Base-by-base conservation (phyloP, 306 rosid genomes). In the Pyrus bretschneideri region DNA sequence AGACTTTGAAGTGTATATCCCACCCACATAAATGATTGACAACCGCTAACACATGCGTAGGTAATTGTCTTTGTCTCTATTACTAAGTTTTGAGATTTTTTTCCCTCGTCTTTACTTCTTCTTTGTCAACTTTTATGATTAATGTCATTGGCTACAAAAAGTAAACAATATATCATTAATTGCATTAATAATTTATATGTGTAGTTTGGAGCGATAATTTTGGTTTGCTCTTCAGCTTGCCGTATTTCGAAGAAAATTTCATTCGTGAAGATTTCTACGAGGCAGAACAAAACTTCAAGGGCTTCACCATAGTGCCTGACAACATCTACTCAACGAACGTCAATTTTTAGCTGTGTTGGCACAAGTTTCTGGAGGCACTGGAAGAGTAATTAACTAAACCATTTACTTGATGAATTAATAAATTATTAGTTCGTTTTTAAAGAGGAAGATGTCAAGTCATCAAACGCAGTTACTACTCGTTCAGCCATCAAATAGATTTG, bases 181-280 rank as follows among this genome's bases (percentile, higher is more conserved):
- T 65, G 69, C 10, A 18, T 30, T 64, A 14, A 33, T 23, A 13
- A 23, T 25, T 2, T 5, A 15, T 9, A 30, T 10, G 55, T 14
- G 55, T 46, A 77, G 81, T 5, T 42, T 72, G 17, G 79, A 77
- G 65, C 52, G 75, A 2, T 54, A 59, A 44, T 33, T 66, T 61
- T 4, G 67, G 67, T 0, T 11, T 79, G 2, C 38, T 23, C 21
- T 83, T 83, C 69, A 68, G 57, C 54, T 1, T 72, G 51, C 27
- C 8, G 4, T 11, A 49, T 64, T 80, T 80, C 3, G 77, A 54
- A 27, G 71, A 63, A 52, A n/a, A 51, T 4, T 73, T 80, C 25
- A 0, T 52, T 11, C 29, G 5, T 11, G 76, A 80, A 18, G 30
- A 17, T 4, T 72, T 72, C 21, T 71, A 83, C 1, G 73, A 65